Evolutionary conservation across 208 protist species (phyloP), one percentile per base, ranked within the genome.

Genomic region (Crithidia acanthocephali): DNA sequence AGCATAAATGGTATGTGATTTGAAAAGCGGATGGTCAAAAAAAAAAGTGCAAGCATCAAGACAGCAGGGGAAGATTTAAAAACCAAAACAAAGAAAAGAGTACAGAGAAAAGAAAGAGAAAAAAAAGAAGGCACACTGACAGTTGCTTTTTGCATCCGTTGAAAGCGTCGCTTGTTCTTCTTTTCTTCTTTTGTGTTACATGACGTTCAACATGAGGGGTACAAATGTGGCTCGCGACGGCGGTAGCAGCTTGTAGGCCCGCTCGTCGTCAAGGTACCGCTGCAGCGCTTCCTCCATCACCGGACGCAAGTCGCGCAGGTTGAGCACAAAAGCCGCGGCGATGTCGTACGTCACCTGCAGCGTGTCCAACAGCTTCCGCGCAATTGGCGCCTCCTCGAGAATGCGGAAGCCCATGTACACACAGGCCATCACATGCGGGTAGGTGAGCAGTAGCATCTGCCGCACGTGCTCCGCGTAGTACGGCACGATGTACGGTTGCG

Each of bases 401-500:
- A 92, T 75, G 57, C 85, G 85, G 55, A 93, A 85, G 15, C 87
- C 85, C 72, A 94, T 83, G 77, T 92, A 94, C 18, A 92, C 42
- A 23, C 72, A 75, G 5, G 87, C 68, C 59, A 88, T 87, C 35
- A 96, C 78, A 40, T 83, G 71, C 22, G 88, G 87, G 59, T 91
- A 94, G 9, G 83, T 57, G 62, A 79, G 76, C 23, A 94, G 61
- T 1, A 96, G 67, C 64, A 96, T 88, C 56, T 87, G 85, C 22
- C 85, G 89, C 42, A 92, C 84, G 52, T 96, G 91, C 61, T 94
- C 83, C 0, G 91, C 91, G 74, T 96, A 94, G 77, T 91, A 82
- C 32, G 91, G 88, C 67, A 88, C 66, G 37, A 85, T 60, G 73
- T 96, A 96, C 10, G 91, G 88, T 69, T 92, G 85, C 50, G 76